Percentiles rank a stretch among this genome's conserved stretches.
Conservation (phyloP, 495 filamentous ascomycete species). For the Bryoglossum gracile region DNA sequence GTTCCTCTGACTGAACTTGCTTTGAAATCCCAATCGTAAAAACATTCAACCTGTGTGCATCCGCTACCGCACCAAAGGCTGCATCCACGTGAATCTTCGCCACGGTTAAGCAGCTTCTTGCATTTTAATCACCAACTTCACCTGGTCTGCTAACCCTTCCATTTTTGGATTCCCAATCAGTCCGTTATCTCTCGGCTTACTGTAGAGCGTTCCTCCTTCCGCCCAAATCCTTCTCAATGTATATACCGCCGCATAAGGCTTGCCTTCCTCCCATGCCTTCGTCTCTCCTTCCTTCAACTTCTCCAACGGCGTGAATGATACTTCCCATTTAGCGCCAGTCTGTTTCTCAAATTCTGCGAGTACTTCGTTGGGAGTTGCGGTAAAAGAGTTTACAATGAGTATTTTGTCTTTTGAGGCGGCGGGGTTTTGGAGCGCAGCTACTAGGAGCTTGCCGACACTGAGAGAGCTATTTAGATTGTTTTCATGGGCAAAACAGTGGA, state of each 20-base stretch:
- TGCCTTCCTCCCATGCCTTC: slow-evolving; percentile 43
- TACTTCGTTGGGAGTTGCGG: slow-evolving; percentile 52
- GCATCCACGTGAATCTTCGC: too few relatives aligned
- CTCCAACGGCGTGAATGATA: slow-evolving; percentile 44
- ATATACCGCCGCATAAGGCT: slow-evolving; percentile 43
- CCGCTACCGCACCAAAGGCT: too few relatives aligned
- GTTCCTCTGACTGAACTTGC: too few relatives aligned
- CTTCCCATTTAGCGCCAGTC: slow-evolving; percentile 47
- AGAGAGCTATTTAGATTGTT: too few relatives aligned
- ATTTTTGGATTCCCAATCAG: slow-evolving; percentile 41
- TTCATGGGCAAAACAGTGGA: too few relatives aligned
- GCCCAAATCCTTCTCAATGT: slow-evolving; percentile 64
- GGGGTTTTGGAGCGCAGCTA: slow-evolving; percentile 48
- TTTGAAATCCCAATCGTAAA: too few relatives aligned
- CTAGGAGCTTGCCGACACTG: slow-evolving; percentile 58
- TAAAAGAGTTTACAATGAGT: slow-evolving; percentile 63
- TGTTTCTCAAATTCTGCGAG: slow-evolving; percentile 58
- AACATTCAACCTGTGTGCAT: too few relatives aligned
- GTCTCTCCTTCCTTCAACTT: slow-evolving; percentile 45
- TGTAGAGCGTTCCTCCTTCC: slow-evolving; percentile 63
- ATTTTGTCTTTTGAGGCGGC: slow-evolving; percentile 43
- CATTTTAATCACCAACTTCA: slow-evolving; percentile 31
- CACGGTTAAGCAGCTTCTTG: too few relatives aligned
- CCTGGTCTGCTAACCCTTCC: slow-evolving; percentile 40
- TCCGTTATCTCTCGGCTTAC: slow-evolving; percentile 55